Percentiles rank a stretch among this genome's conserved stretches.
Conservation (phyloP, 177 flowering plant genomes). For the Vitis hybrid region DNA sequence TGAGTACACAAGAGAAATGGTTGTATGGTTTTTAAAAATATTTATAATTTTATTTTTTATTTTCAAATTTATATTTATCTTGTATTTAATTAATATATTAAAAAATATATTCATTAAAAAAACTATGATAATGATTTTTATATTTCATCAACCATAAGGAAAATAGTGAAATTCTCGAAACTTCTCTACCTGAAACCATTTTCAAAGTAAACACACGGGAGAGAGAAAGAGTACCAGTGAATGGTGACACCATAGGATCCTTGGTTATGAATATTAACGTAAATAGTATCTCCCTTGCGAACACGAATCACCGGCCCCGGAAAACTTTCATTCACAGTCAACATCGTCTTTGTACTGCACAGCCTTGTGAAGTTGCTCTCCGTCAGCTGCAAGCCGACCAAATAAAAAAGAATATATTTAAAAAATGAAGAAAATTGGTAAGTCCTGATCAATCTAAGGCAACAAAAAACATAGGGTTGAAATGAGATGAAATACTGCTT, state of each 20-base stretch:
- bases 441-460: too few species aligned
- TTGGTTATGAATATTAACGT: constrained; percentile 10
- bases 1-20: too few species aligned
- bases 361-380: constrained; percentile 19
- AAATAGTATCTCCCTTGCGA: constrained; percentile 15
- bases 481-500: too few species aligned
- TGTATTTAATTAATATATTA: too few species aligned
- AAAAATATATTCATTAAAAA: too few species aligned
- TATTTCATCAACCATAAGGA: too few species aligned
- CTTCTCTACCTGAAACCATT: not conserved
- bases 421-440: too few species aligned
- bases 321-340: constrained; percentile 12
- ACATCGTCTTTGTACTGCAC: constrained; percentile 14
- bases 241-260: constrained; percentile 16
- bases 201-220: not conserved
- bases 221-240: constrained; percentile 17
- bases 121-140: too few species aligned
- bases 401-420: not conserved
- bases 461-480: too few species aligned
- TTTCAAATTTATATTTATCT: too few species aligned
- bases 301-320: constrained; percentile 19
- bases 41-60: too few species aligned
- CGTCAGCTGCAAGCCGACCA: constrained; percentile 8
- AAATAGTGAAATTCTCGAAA: not conserved
- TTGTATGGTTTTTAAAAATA: too few species aligned